Evolutionary conservation across 1,139 yeast species (phyloP).

Genomic region (Saccharomyces uvarum): DNA sequence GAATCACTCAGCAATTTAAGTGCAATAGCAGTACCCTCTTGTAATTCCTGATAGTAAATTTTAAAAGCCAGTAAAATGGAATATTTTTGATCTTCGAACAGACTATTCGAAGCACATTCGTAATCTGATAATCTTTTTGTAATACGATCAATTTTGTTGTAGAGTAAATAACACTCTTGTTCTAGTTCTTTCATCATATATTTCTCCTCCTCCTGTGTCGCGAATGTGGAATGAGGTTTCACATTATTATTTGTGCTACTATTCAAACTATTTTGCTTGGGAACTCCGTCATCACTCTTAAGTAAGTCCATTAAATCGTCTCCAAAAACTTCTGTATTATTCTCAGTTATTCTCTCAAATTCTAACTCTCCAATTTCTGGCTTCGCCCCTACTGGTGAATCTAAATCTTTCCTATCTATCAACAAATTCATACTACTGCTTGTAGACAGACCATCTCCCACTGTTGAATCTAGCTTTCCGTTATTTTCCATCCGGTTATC

Average conservation of each 20-base stretch:
- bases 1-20: not conserved
- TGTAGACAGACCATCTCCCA: not conserved
- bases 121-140: slow-evolving; percentile 21
- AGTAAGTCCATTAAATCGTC: slow-evolving; percentile 24
- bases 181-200: slow-evolving; percentile 16
- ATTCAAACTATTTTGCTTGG: slow-evolving; percentile 12
- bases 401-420: not conserved
- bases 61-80: slow-evolving; percentile 5
- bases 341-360: slow-evolving; percentile 29
- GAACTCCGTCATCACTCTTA: not conserved
- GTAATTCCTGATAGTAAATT: not conserved
- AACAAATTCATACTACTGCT: not conserved
- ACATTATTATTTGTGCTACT: slow-evolving; percentile 4
- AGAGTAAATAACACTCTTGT: slow-evolving; percentile 22
- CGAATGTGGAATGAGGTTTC: not conserved
- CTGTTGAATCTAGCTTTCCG: not conserved
- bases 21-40: not conserved
- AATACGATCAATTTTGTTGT: slow-evolving; percentile 21
- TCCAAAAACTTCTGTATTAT: slow-evolving; percentile 29
- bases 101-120: slow-evolving; percentile 23
- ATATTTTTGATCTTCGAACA: slow-evolving; percentile 14
- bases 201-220: slow-evolving; percentile 5
- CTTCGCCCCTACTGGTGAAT: slow-evolving; percentile 2
- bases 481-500: slow-evolving; percentile 1
- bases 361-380: slow-evolving; percentile 28